A percentile compares a stretch with the other conserved stretches of the same genome.
Conservation (phyloP, 2,329 filamentous ascomycete genomes). For the Scedosporium boydii region DNA sequence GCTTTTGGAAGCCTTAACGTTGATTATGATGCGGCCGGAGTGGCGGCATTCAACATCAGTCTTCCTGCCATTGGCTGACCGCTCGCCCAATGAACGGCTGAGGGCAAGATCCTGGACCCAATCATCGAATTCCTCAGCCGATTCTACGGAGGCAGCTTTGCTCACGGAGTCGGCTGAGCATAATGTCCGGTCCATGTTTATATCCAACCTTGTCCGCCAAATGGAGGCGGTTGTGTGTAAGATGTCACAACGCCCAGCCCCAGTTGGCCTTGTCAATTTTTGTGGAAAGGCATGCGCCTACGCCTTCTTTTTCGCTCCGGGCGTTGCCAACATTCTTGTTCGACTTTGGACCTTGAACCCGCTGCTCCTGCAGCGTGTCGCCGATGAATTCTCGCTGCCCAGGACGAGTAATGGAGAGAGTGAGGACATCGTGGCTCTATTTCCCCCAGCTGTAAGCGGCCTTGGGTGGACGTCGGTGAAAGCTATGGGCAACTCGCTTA, state of each 20-base stretch:
- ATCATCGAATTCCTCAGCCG: slow-evolving; percentile 48
- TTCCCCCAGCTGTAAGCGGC: slow-evolving; percentile 55
- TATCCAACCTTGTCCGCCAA: slow-evolving; percentile 71
- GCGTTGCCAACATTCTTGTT: slow-evolving; percentile 73
- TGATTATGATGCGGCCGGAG: slow-evolving; percentile 81
- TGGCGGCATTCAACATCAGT: slow-evolving; percentile 68
- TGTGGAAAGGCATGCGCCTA: slow-evolving; percentile 87
- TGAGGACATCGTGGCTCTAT: slow-evolving; percentile 57
- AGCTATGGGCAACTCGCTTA: slow-evolving; percentile 45
- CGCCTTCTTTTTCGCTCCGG: slow-evolving; percentile 86
- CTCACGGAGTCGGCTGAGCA: slow-evolving; percentile 65
- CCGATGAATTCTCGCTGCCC: slow-evolving; percentile 58
- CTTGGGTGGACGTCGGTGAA: slow-evolving; percentile 47
- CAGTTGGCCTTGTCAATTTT: slow-evolving; percentile 65
- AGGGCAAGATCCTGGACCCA: slow-evolving; percentile 34
- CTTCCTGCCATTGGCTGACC: slow-evolving; percentile 53
- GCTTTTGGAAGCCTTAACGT: slow-evolving; percentile 67
- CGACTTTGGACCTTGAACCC: slow-evolving; percentile 69
- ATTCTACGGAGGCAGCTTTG: slow-evolving; percentile 51
- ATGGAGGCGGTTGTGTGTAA: slow-evolving; percentile 83
- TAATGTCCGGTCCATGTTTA: slow-evolving; percentile 81
- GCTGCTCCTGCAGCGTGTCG: slow-evolving; percentile 59
- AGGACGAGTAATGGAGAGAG: slow-evolving; percentile 45
- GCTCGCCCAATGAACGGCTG: slow-evolving; percentile 36
- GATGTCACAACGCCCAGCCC: slow-evolving; percentile 66